These are phyloP conservation scores for Schizosaccharomyces lindneri DNA, from an alignment of 805 yeast species.

Conservation along the genomic window DNA sequence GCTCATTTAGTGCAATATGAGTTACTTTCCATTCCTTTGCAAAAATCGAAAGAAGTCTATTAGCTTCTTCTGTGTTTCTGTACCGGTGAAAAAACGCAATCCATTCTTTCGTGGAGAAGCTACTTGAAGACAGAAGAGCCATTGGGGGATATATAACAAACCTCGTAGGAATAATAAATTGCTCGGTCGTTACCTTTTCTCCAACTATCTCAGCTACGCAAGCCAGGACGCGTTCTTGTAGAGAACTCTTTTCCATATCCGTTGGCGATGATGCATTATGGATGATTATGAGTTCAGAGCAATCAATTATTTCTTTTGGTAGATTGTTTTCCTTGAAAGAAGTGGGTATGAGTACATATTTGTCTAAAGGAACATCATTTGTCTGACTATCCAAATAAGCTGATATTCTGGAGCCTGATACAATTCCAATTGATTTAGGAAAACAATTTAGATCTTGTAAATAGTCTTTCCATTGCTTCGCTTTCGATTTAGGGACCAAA, in stretches of 20 bases:
- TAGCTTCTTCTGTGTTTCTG: background rate
- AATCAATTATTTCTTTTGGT: background rate
- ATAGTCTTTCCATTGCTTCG: background rate
- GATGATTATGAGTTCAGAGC: background rate
- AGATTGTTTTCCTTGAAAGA: background rate
- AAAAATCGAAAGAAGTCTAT: slow-evolving; percentile 8
- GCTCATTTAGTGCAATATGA: slow-evolving; percentile 48
- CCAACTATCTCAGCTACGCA: background rate
- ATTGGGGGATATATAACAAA: background rate
- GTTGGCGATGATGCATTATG: background rate
- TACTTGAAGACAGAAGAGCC: background rate
- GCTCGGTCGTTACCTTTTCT: background rate
- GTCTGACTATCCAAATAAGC: background rate
- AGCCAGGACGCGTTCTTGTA: background rate
- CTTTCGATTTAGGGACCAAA: background rate
- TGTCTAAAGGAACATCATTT: background rate
- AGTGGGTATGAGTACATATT: background rate
- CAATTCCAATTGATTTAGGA: slow-evolving; percentile 11
- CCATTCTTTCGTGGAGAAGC: background rate
- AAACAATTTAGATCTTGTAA: slow-evolving; percentile 12
- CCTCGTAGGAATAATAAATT: background rate
- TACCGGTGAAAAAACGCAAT: background rate
- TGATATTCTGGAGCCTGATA: background rate
- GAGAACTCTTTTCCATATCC: too few relatives aligned
- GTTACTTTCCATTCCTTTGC: slow-evolving; percentile 16